phyloP scores from a whole-genome alignment of 2,329 filamentous ascomycete genomes.

The Penicillium fuscoglaucum region DNA sequence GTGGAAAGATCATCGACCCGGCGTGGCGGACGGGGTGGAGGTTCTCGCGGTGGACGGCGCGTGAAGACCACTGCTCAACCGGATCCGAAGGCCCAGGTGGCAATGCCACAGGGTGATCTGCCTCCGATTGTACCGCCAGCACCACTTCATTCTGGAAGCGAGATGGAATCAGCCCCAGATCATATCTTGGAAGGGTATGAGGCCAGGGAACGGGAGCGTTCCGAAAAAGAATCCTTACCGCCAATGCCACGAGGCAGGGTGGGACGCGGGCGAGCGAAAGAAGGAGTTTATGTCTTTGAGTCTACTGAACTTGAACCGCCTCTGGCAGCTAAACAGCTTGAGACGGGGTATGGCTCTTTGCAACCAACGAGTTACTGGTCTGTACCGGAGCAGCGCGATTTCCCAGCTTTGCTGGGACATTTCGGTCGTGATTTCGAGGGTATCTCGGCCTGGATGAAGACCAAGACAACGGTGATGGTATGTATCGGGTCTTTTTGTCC shows the following conservation, averaged over 20 bases:
- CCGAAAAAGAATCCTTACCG: constrained; percentile 28
- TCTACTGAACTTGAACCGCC: constrained; percentile 33
- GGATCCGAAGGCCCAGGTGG: constrained; percentile 25
- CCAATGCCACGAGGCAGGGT: constrained; percentile 28
- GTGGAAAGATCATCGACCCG: constrained; percentile 37
- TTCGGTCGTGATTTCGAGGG: constrained; percentile 52
- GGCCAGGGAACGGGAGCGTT: constrained; percentile 26
- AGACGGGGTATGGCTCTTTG: constrained; percentile 39
- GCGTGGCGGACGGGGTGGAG: constrained; percentile 37
- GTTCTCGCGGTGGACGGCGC: constrained; percentile 38
- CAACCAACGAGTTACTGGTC: constrained; percentile 55
- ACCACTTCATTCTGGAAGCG: constrained; percentile 27
- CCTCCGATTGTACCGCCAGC: constrained; percentile 4
- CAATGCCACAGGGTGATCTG: constrained; percentile 12
- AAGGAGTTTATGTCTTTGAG: constrained; percentile 40
- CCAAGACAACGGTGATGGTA: constrained; percentile 55
- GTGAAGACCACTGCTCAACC: constrained; percentile 36
- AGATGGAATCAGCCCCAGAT: constrained; percentile 26
- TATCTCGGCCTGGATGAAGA: constrained; percentile 53
- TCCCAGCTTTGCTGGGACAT: constrained; percentile 47
- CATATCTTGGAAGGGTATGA: constrained; percentile 22
- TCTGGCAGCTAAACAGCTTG: constrained; percentile 25
- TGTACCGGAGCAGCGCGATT: constrained; percentile 51
- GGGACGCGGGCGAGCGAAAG: constrained; percentile 35
- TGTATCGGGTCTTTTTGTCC: constrained; percentile 17